Evolutionary conservation across 208 protist species (phyloP).

Genomic region (Trichomonas vaginalis): DNA sequence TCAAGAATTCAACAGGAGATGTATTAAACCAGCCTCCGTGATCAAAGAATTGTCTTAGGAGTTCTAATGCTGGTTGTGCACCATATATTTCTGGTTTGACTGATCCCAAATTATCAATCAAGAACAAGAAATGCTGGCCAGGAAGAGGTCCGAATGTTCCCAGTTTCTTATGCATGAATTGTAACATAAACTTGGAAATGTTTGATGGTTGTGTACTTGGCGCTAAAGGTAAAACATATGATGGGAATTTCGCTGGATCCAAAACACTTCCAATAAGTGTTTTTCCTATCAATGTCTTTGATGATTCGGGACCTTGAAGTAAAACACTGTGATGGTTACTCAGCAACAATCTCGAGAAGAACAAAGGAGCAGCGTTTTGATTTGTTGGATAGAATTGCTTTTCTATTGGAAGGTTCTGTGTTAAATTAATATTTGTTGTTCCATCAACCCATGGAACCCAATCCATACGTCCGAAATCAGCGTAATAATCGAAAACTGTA

Average conservation of each 20-base stretch:
- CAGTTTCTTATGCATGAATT: not conserved
- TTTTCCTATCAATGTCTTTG: not conserved
- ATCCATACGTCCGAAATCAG: conserved; percentile 26
- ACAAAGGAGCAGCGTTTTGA: not conserved
- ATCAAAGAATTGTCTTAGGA: conserved; percentile 83
- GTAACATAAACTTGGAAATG: not conserved
- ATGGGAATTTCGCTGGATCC: conserved; percentile 44
- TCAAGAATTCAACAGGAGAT: conserved; percentile 71
- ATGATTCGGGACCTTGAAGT: not conserved
- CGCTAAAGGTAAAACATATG: conserved; percentile 67
- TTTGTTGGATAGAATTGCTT: not conserved
- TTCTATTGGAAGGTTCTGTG: not conserved
- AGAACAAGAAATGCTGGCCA: conserved; percentile 50
- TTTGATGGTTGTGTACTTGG: conserved; percentile 55
- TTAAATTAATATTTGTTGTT: not conserved
- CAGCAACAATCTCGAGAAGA: not conserved
- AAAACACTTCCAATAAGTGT: not conserved
- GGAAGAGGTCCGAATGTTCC: not conserved
- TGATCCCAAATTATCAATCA: conserved; percentile 92
- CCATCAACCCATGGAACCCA: not conserved
- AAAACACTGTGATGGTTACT: not conserved
- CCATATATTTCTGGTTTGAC: conserved; percentile 77
- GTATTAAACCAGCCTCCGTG: conserved; percentile 84
- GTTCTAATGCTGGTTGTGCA: conserved; percentile 80
- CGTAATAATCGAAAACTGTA: conserved; percentile 24